phyloP scores from a whole-genome alignment of 805 yeast genomes.

The Ogataea nonfermentans region DNA sequence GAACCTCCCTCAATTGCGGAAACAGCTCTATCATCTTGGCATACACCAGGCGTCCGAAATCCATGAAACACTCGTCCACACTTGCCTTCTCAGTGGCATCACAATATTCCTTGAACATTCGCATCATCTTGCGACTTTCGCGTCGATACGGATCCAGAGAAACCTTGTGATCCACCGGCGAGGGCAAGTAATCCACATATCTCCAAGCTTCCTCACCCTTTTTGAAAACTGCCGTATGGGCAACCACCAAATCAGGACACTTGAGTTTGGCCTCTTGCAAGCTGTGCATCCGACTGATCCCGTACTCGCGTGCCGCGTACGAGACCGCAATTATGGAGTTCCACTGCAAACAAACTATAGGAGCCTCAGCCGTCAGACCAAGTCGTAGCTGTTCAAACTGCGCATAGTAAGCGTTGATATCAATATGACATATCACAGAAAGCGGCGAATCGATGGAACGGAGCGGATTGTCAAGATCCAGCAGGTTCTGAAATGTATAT shows the following conservation, averaged over 20 bases:
- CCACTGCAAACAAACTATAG: conserved; percentile 97
- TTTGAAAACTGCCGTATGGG: conserved; percentile 92
- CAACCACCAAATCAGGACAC: conserved; percentile 73
- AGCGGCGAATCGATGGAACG: conserved; percentile 63
- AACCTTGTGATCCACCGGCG: conserved; percentile 70
- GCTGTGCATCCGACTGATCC: conserved; percentile 76
- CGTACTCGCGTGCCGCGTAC: conserved; percentile 83
- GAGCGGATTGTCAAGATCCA: conserved; percentile 43
- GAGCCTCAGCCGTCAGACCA: conserved; percentile 62
- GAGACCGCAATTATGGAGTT: conserved; percentile 82
- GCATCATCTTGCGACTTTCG: conserved; percentile 76
- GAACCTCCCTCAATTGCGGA: conserved; percentile 41
- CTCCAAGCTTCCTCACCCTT: conserved; percentile 86
- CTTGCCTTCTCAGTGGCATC: conserved; percentile 87
- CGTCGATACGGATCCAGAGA: conserved; percentile 88
- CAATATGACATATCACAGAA: conserved; percentile 80
- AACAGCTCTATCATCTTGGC: conserved; percentile 39
- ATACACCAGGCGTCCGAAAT: conserved; percentile 68
- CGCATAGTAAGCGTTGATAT: conserved; percentile 93
- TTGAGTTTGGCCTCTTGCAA: conserved; percentile 64
- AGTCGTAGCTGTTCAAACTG: conserved; percentile 85
- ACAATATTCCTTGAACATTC: conserved; percentile 59
- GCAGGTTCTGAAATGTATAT: conserved; percentile 49
- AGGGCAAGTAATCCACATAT: conserved; percentile 59
- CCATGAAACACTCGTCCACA: conserved; percentile 90